phyloP scores from a whole-genome alignment of 1,284 basidiomycete genomes.

The Microbotryum saponariae region DNA sequence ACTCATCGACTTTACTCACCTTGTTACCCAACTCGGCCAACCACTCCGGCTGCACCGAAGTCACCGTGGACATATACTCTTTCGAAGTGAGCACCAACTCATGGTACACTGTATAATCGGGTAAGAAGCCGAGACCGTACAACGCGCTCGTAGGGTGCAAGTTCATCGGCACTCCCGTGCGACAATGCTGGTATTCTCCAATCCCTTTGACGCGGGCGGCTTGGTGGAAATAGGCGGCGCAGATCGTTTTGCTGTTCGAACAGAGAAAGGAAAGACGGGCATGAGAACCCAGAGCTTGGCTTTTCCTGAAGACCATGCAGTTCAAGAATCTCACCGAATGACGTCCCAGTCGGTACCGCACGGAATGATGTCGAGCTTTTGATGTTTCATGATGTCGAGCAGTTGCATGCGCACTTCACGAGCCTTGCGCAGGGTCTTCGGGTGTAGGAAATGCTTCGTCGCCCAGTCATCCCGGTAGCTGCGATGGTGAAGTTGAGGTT shows the following conservation, averaged over 20 bases:
- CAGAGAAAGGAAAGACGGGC: slow-evolving; percentile 26
- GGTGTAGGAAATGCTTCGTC: slow-evolving; percentile 89
- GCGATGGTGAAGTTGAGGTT: background rate
- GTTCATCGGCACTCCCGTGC: slow-evolving; percentile 86
- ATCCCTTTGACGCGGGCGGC: slow-evolving; percentile 96
- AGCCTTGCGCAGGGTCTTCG: slow-evolving; percentile 88
- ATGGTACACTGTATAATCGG: slow-evolving; percentile 94
- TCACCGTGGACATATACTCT: slow-evolving; percentile 95
- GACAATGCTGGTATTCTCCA: slow-evolving; percentile 94
- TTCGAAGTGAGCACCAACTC: slow-evolving; percentile 82
- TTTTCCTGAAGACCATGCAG: background rate
- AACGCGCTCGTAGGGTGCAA: slow-evolving; percentile 93
- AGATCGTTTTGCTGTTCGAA: slow-evolving; percentile 76
- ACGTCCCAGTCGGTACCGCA: slow-evolving; percentile 94
- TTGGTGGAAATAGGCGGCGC: slow-evolving; percentile 98
- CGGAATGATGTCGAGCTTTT: slow-evolving; percentile 84
- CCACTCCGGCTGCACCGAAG: slow-evolving; percentile 91
- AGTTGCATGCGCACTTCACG: slow-evolving; percentile 93
- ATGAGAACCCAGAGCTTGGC: background rate
- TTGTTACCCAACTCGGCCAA: slow-evolving; percentile 55
- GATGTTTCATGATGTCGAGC: slow-evolving; percentile 97
- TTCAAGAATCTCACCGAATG: slow-evolving; percentile 53
- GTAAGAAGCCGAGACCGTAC: slow-evolving; percentile 88
- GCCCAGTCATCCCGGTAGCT: slow-evolving; percentile 90
- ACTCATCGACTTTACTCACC: slow-evolving; percentile 66